A percentile compares a stretch with the other conserved stretches of the same genome.
Evolutionary conservation across 2,329 filamentous ascomycete species (phyloP).

Genomic region (Colletotrichum higginsianum): DNA sequence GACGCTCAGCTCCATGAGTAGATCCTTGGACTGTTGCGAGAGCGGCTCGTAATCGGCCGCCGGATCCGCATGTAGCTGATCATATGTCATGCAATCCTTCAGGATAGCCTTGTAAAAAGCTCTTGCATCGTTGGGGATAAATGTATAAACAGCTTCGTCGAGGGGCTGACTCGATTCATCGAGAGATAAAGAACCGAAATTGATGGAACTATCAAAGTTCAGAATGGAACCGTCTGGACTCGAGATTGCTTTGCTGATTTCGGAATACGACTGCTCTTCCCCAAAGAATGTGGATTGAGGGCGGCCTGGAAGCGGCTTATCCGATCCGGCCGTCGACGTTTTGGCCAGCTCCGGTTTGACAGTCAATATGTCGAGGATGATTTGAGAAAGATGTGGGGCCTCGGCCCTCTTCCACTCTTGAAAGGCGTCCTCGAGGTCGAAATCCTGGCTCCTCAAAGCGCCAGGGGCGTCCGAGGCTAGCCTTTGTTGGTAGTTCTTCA

Average conservation of each 20-base stretch:
- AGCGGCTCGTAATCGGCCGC: slow-evolving; percentile 66
- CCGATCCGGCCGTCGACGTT: slow-evolving; percentile 72
- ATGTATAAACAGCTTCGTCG: slow-evolving; percentile 83
- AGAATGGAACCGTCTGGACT: slow-evolving; percentile 60
- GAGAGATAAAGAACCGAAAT: slow-evolving; percentile 76
- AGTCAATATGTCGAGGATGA: slow-evolving; percentile 92
- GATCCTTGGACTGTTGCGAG: slow-evolving; percentile 85
- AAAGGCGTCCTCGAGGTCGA: slow-evolving; percentile 90
- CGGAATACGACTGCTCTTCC: slow-evolving; percentile 67
- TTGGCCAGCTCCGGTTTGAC: slow-evolving; percentile 89
- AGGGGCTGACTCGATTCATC: slow-evolving; percentile 68
- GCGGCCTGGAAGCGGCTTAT: slow-evolving; percentile 59
- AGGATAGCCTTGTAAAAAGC: slow-evolving; percentile 87
- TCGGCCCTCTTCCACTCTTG: slow-evolving; percentile 94
- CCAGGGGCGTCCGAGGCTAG: slow-evolving; percentile 84
- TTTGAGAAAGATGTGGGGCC: slow-evolving; percentile 86
- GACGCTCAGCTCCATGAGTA: slow-evolving; percentile 87
- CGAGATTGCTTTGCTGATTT: slow-evolving; percentile 67
- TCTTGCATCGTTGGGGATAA: slow-evolving; percentile 88
- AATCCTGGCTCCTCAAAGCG: slow-evolving; percentile 87
- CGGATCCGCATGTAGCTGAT: slow-evolving; percentile 70
- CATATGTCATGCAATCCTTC: slow-evolving; percentile 79
- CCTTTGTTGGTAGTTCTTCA: slow-evolving; percentile 94
- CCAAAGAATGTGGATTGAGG: slow-evolving; percentile 60
- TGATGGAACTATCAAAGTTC: slow-evolving; percentile 76